Base-by-base conservation (phyloP, 371 early-diverging fungal species). In the Batrachochytrium dendrobatidis region DNA sequence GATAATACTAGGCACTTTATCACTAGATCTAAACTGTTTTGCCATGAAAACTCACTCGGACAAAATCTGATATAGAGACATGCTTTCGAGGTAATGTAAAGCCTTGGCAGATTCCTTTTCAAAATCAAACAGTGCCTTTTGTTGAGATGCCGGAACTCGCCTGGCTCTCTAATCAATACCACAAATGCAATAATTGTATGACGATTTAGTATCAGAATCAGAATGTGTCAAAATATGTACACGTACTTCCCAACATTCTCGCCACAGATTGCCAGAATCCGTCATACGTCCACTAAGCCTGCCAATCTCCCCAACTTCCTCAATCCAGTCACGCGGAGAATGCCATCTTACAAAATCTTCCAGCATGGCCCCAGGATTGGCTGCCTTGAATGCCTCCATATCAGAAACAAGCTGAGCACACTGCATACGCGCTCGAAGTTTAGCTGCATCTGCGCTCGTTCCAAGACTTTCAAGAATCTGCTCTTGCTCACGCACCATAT, bases 271-370 rank as follows among this genome's bases (percentile, higher is more conserved):
- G 6, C 75, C 83, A 1, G 83, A 76, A 32, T 86, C 86, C 1
- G 75, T 68, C 95, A 94, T 94, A 28, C 95, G 74, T 3, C 74
- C 73, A 59, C 90, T 91, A 44, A 94, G 66, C 28, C 70, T 64
- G 8, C 86, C 85, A 26, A 68, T 71, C 25, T 55, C 61, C 15
- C 28, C 57, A 7, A 33, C 45, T 7, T 58, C 62, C 31, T 67
- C 66, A 34, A 67, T 59, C 66, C 66, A 72, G 57, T 95, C 95
- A 52, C 88, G 80, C 10, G 95, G 95, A 0, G 94, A 94, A 65
- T 92, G 89, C 95, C 95, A 95, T 48, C 92, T 76, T n/a, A 95
- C 88, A 79, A 95, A 95, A 58, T 95, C 95, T 3, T 83, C 89
- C 4, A 95, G 66, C 6, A 66, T 66, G 26, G 85, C 82, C 28